Percentiles rank a stretch among this genome's conserved stretches.
Evolutionary conservation across 2,329 filamentous ascomycete species (phyloP).

Genomic region (Dichotomopilus funicola): DNA sequence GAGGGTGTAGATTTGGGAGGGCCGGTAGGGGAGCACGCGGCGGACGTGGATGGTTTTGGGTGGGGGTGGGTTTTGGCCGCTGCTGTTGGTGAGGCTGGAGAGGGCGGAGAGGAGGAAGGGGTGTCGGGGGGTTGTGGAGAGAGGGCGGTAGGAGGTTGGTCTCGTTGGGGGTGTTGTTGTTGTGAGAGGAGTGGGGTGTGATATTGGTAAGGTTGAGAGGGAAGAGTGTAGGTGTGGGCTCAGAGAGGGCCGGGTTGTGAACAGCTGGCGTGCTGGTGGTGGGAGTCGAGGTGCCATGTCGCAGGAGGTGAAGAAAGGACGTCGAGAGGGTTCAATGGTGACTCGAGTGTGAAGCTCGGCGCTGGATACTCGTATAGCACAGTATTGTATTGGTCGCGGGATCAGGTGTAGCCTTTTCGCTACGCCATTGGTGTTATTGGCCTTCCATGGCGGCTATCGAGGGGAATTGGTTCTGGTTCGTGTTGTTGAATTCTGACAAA

Average conservation of each 20-base stretch:
- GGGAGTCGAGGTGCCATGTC: background rate
- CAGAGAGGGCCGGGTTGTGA: background rate
- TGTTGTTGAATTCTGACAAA: no score
- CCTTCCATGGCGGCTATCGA: no score
- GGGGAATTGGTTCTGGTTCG: no score
- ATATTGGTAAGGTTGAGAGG: background rate
- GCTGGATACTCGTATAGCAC: no score
- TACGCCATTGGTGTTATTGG: no score
- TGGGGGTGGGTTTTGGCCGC: slow-evolving; percentile 20
- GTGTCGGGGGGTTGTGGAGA: slow-evolving; percentile 3
- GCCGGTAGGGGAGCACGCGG: slow-evolving; percentile 70
- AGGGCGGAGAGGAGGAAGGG: slow-evolving; percentile 16
- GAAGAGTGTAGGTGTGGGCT: background rate
- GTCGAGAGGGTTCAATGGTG: background rate
- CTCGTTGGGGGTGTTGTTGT: background rate
- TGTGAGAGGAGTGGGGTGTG: background rate
- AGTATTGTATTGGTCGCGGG: no score
- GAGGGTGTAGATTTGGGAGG: slow-evolving; percentile 66
- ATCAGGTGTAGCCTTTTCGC: no score
- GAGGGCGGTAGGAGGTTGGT: background rate
- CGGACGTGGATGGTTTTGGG: slow-evolving; percentile 63
- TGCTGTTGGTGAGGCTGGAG: slow-evolving; percentile 3
- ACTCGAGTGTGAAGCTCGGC: no score
- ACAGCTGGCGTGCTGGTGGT: background rate
- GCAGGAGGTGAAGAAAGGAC: background rate